phyloP scores from a whole-genome alignment of 2,329 filamentous ascomycete species.

The Hyphodiscus sp. region DNA sequence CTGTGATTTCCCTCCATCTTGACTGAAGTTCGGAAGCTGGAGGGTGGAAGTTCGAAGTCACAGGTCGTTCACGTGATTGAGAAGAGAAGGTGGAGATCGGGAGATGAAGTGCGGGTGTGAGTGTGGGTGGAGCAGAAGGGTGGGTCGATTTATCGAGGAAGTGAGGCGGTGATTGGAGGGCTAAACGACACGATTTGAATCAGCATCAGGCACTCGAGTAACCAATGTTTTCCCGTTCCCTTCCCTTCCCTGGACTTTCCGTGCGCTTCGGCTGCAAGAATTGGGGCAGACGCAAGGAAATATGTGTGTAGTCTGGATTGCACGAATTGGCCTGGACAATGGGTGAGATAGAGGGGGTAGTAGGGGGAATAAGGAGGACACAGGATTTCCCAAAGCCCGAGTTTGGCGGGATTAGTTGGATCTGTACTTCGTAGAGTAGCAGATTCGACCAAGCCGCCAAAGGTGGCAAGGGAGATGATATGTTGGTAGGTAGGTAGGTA shows the following conservation, averaged over 20 bases:
- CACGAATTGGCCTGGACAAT: background rate
- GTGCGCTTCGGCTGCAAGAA: conserved; percentile 3
- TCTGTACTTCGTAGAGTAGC: too few relatives aligned
- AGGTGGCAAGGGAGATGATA: too few relatives aligned
- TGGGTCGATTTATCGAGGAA: conserved; percentile 1
- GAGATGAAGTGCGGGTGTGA: background rate
- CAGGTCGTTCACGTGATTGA: conserved; percentile 6
- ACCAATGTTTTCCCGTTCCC: background rate
- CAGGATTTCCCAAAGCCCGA: too few relatives aligned
- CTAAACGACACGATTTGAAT: conserved; percentile 26
- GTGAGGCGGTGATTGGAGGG: conserved; percentile 18
- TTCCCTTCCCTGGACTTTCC: background rate
- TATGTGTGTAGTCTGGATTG: background rate
- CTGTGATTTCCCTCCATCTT: conserved; percentile 22
- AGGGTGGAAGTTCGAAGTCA: background rate
- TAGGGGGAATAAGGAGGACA: too few relatives aligned
- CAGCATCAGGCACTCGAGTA: conserved; percentile 21
- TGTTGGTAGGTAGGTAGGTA: too few relatives aligned
- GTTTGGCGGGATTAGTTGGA: too few relatives aligned
- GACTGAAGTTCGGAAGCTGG: too few relatives aligned
- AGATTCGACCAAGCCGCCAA: too few relatives aligned
- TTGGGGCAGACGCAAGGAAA: conserved; percentile 7
- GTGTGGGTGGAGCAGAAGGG: background rate
- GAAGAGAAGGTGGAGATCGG: background rate
- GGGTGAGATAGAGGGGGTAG: background rate